Evolutionary conservation across 2,329 filamentous ascomycete genomes (phyloP).

Genomic region (Myriangium duriaei): DNA sequence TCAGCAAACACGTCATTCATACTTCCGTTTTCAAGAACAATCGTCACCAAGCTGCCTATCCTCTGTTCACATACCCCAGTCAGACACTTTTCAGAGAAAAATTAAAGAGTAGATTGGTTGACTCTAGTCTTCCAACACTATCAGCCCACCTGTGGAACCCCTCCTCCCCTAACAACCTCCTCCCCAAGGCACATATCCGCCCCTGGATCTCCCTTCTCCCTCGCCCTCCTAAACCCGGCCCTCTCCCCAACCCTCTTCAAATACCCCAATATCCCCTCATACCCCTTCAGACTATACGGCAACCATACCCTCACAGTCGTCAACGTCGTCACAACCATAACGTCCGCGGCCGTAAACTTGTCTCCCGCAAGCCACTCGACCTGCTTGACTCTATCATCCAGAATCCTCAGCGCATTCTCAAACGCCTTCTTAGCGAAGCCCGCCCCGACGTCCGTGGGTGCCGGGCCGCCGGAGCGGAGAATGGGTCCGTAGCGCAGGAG

Average conservation of each 20-base stretch:
- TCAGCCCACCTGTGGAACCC: too few species aligned
- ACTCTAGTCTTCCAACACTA: too few species aligned
- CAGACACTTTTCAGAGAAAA: too few species aligned
- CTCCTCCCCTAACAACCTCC: too few species aligned
- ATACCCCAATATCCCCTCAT: conserved; percentile 19
- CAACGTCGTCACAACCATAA: conserved; percentile 49
- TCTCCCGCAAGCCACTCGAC: conserved; percentile 48
- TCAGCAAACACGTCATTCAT: too few species aligned
- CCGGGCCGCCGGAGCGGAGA: conserved; percentile 9
- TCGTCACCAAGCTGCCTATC: too few species aligned
- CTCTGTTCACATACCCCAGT: too few species aligned
- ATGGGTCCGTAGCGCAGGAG: conserved; percentile 14
- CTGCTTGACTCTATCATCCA: conserved; percentile 38
- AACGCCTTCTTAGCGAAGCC: conserved; percentile 20
- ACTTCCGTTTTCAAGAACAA: too few species aligned
- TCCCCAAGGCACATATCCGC: too few species aligned
- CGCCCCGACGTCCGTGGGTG: conserved; percentile 20
- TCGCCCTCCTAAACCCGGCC: conserved; percentile 19
- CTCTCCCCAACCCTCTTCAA: conserved; percentile 18
- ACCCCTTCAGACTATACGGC: conserved; percentile 18
- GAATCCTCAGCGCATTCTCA: conserved; percentile 24
- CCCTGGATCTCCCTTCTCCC: conserved; percentile 23
- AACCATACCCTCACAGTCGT: conserved; percentile 48
- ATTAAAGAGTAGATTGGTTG: too few species aligned
- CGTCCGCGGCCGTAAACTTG: conserved; percentile 52